Base-by-base conservation (phyloP, 805 yeast species). In the Yamadazyma akitaensis region DNA sequence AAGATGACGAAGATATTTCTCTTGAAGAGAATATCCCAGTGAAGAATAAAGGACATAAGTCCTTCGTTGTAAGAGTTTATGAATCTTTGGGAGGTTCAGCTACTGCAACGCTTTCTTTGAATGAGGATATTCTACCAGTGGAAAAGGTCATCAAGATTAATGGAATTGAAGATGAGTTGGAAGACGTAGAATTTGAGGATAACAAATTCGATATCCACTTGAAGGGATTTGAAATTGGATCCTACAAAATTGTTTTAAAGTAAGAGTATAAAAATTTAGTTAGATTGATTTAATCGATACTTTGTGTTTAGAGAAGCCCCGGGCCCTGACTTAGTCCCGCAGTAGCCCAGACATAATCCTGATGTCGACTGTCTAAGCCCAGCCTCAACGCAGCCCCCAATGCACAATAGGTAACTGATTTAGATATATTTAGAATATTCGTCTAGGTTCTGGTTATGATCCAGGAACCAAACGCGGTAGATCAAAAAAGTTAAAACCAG, bases 21-120 rank as follows among this genome's bases (percentile, higher is more conserved):
- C 21, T 55, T n/a, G 77, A 80, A 60, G 55, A 60, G 59, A 58
- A 64, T 26, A 62, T 76, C 37, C 79, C 83, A 9, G 71, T 76
- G 37, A 72, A 73, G 39, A 62, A 65, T 43, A 57, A 61, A 30
- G 77, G 76, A 8, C 65, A 70, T 42, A 62, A 61, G 41, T 61
- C 71, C 1, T 68, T 88, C 24, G 72, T 91, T 21, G 70, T 87
- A 26, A 79, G 98, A 55, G 76, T 89, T 1, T 92, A 90, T 65
- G 99, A 92, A 60, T 70, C 96, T 0, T 72, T 92, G 38, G 99
- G 99, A 6, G 98, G 97, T 39, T 21, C 42, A 2, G 72, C 86
- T 1, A 60, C 57, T 3, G 91, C 86, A 1, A 60, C 54, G 4
- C 61, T 90, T 30, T 61, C 60, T 16, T 69, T 85, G 30, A 57